Base-by-base conservation (phyloP, 495 filamentous ascomycete genomes). In the Lophiostoma macrostomum region DNA sequence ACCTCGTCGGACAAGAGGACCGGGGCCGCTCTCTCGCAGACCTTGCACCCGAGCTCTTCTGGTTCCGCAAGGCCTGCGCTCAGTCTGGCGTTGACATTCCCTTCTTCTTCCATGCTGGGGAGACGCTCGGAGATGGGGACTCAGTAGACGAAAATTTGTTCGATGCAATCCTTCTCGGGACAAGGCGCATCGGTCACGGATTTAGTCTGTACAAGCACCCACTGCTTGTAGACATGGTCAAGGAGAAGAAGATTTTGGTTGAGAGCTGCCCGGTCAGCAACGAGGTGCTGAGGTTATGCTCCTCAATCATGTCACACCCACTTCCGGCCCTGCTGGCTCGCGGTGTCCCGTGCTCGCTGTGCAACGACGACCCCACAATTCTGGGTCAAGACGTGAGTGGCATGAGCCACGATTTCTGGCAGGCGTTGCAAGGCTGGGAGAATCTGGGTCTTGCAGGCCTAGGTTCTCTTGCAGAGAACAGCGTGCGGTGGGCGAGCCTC, bases 71-170 rank as follows among this genome's bases (percentile, higher is more conserved):
- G 63, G 78, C 80, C 43, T 96, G 91, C 65, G 77, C 78, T 10
- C 79, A 87, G 61, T 83, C 89, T 64, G 82, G 76, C 6, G 76
- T 95, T 24, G 80, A 93, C 19, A 84, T 98, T n/a, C 93, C 93
- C 2, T 94, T 95, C 71, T 93, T 91, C 73, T 91, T 98, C 68
- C 90, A 95, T 62, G 93, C 91, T 2, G 93, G 91, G 24, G 90
- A 95, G 66, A 84, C 77, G 31, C 78, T 91, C 0, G 87, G 88
- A 13, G 84, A 90, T 57, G 90, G 87, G 12, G 83, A 80, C 59
- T 73, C 72, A 19, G 81, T 84, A 0, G 90, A 96, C 53, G 74
- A 87, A 55, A 95, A 96, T 61, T 78, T 96, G 2, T 95, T 91
- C 68, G 91, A 96, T 67, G 90, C 89, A 0, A 76, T 97, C 7